Percentiles rank a stretch among this genome's conserved stretches.
These are phyloP conservation scores for Acanthamoeba royreba DNA, from an alignment of 208 protist genomes.

Conservation along the genomic window DNA sequence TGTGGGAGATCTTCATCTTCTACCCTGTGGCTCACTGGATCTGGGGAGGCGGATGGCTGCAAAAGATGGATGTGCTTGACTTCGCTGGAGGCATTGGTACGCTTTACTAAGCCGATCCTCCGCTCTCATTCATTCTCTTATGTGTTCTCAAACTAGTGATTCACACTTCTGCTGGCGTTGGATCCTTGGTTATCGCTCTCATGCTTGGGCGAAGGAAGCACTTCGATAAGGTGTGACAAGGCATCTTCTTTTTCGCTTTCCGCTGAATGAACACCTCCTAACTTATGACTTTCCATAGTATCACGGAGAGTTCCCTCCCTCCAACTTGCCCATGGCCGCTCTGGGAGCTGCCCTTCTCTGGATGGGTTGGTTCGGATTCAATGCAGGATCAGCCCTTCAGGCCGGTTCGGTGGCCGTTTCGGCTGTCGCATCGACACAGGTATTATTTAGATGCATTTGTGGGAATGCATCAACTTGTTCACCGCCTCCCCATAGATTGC, in stretches of 20 bases:
- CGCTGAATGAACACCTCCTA: neutral
- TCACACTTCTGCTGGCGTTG: slow-evolving; percentile 76
- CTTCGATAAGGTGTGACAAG: neutral
- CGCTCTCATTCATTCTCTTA: neutral
- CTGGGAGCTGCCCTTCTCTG: slow-evolving; percentile 75
- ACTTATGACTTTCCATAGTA: slow-evolving; percentile 61
- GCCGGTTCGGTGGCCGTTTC: slow-evolving; percentile 56
- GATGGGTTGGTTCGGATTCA: slow-evolving; percentile 84
- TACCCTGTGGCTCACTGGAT: slow-evolving; percentile 82
- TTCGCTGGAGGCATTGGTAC: slow-evolving; percentile 77
- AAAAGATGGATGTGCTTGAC: slow-evolving; percentile 69
- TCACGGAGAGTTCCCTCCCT: slow-evolving; percentile 67
- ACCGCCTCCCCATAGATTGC: too few species aligned
- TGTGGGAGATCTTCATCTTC: slow-evolving; percentile 83
- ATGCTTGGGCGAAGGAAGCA: slow-evolving; percentile 59
- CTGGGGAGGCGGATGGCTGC: slow-evolving; percentile 76
- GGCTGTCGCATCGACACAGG: slow-evolving; percentile 75
- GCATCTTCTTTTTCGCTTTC: neutral
- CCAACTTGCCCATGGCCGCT: slow-evolving; percentile 56
- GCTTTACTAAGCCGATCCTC: too few species aligned
- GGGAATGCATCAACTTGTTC: too few species aligned
- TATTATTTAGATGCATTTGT: too few species aligned
- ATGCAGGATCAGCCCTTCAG: slow-evolving; percentile 73
- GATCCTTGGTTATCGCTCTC: slow-evolving; percentile 59
- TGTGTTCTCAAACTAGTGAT: slow-evolving; percentile 54